Conservation (phyloP, 805 yeast genomes). For the Zygoascus ofunaensis region DNA sequence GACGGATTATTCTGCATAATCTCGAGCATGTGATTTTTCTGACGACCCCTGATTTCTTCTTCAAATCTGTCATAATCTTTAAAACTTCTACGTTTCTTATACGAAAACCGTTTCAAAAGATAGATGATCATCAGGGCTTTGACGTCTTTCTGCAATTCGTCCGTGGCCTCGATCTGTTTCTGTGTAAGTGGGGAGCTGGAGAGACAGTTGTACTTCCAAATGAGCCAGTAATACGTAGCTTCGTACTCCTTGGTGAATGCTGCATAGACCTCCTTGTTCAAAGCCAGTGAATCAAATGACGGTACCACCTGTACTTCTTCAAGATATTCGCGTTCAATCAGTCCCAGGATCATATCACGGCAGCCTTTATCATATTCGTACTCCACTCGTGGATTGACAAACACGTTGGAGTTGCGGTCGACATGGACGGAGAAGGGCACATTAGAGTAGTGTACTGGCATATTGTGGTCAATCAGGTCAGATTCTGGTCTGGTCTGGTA, state of each 20-base stretch:
- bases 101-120: not conserved
- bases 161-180: not conserved
- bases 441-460: too few relatives aligned
- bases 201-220: not conserved
- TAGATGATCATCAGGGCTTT: not conserved
- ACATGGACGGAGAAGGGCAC: not conserved
- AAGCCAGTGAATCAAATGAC: not conserved
- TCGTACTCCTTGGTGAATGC: not conserved
- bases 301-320: not conserved
- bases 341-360: not conserved
- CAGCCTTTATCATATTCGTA: not conserved
- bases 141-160: not conserved
- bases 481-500: too few relatives aligned
- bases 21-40: too few relatives aligned
- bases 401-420: not conserved
- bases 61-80: too few relatives aligned
- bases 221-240: not conserved
- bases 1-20: too few relatives aligned
- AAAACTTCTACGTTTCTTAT: not conserved
- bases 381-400: not conserved
- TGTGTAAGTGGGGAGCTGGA: not conserved
- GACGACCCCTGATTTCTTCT: too few relatives aligned
- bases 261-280: not conserved
- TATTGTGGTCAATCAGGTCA: too few relatives aligned
- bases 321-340: not conserved